Percentiles rank a stretch among this genome's conserved stretches.
These are phyloP conservation scores for Carpinus fangiana DNA, from an alignment of 306 rosid genomes.

Conservation along the genomic window DNA sequence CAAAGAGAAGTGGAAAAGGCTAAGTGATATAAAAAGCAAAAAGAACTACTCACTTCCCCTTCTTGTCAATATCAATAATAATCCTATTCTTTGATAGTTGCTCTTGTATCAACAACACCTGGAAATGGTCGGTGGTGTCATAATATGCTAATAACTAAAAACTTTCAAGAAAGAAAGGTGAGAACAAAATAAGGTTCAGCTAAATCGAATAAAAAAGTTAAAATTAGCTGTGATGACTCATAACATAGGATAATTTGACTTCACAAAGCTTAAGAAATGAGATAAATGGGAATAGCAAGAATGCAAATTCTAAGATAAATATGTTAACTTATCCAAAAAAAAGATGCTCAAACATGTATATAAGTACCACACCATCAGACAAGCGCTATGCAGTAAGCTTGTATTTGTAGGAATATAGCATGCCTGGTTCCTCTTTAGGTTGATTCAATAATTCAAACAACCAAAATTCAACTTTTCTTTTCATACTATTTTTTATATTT, in stretches of 20 bases:
- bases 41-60: conserved; percentile 68
- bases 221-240: not conserved
- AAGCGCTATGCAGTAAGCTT: not conserved
- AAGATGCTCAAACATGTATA: not conserved
- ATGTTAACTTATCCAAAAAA: too few species aligned
- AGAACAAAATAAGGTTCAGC: not conserved
- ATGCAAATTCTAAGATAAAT: not conserved
- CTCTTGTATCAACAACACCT: conserved; percentile 92
- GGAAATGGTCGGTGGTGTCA: conserved; percentile 37
- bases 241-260: conserved; percentile 8
- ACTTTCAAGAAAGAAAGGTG: not conserved
- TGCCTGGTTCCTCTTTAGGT: not conserved
- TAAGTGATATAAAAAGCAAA: conserved; percentile 14
- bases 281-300: not conserved
- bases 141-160: conserved; percentile 12
- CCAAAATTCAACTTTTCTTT: not conserved
- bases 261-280: not conserved
- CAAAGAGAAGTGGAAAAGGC: not conserved
- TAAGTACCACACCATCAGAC: not conserved
- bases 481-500: conserved; percentile 6
- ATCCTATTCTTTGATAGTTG: conserved; percentile 94
- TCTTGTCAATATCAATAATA: conserved; percentile 84
- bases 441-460: not conserved
- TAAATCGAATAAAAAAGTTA: not conserved
- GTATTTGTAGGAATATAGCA: not conserved